phyloP scores from a whole-genome alignment of 2,329 filamentous ascomycete genomes.

The Tolypocladium cylindrosporum region DNA sequence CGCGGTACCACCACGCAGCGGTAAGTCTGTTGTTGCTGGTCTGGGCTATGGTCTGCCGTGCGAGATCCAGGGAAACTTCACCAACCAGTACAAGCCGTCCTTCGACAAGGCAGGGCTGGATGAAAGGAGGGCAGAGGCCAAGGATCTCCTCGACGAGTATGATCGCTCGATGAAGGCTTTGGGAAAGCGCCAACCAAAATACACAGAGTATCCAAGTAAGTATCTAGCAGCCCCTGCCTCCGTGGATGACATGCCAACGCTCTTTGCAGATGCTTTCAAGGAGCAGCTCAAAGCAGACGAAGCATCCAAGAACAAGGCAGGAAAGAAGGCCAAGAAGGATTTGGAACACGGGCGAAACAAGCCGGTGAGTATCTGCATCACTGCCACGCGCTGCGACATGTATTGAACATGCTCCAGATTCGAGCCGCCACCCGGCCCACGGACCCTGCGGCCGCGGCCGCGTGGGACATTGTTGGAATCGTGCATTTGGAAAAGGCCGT shows the following conservation, averaged over 20 bases:
- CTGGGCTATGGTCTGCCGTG: conserved; percentile 29
- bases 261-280: conserved; percentile 27
- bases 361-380: conserved; percentile 20
- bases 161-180: conserved; percentile 29
- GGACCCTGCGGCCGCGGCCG: conserved; percentile 35
- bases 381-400: not conserved
- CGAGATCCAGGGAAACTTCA: conserved; percentile 33
- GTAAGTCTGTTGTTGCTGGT: conserved; percentile 27
- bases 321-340: conserved; percentile 34
- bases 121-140: conserved; percentile 29
- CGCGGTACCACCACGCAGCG: conserved; percentile 27
- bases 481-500: conserved; percentile 34
- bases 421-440: conserved; percentile 33
- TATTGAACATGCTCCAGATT: conserved; percentile 16
- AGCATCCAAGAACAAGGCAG: conserved; percentile 33
- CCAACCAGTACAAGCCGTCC: conserved; percentile 29
- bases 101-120: conserved; percentile 28
- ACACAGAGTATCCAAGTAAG: conserved; percentile 34
- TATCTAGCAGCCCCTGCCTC: not conserved
- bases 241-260: not conserved
- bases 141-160: conserved; percentile 28
- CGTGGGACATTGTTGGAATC: conserved; percentile 43
- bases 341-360: conserved; percentile 28
- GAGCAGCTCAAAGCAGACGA: conserved; percentile 37
- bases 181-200: conserved; percentile 33